These are phyloP conservation scores for Perilla frutescens DNA, from an alignment of 257 asterid genomes.

Conservation along the genomic window DNA sequence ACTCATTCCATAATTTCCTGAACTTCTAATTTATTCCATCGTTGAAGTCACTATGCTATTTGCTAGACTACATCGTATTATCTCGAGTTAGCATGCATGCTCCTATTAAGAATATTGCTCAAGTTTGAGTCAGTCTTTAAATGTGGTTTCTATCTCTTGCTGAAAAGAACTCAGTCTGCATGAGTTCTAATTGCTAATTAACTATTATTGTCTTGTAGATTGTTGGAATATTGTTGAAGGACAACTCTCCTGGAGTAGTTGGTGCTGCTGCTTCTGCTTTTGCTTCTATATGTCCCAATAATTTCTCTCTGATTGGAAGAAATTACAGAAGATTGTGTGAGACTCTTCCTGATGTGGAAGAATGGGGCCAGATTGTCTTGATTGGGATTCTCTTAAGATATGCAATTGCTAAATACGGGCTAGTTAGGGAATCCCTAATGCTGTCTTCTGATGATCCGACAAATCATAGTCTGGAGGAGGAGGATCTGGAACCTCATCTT, in stretches of 20 bases:
- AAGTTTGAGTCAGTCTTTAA: constrained; percentile 27
- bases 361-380: constrained; percentile 96
- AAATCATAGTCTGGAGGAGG: constrained; percentile 48
- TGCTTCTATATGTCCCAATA: constrained; percentile 88
- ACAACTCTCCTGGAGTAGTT: constrained; percentile 91
- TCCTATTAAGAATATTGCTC: constrained; percentile 27
- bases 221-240: constrained; percentile 83
- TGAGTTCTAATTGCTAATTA: constrained; percentile 21
- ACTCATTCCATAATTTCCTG: neutral
- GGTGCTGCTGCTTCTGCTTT: constrained; percentile 99
- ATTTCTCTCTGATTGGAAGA: constrained; percentile 79
- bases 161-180: neutral
- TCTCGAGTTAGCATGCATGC: neutral
- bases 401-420: constrained; percentile 91
- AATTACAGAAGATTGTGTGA: constrained; percentile 82
- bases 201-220: constrained; percentile 56
- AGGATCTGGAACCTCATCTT: constrained; percentile 50
- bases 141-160: constrained; percentile 30
- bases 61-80: constrained; percentile 11
- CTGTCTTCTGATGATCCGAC: constrained; percentile 41
- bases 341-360: constrained; percentile 97
- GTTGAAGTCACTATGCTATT: neutral
- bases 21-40: neutral
- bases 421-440: constrained; percentile 90
- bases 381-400: constrained; percentile 83